Evolutionary conservation across 768 basidiomycete species (phyloP), one percentile per base, ranked within the genome.

Genomic region (Tricholoma furcatifolium): DNA sequence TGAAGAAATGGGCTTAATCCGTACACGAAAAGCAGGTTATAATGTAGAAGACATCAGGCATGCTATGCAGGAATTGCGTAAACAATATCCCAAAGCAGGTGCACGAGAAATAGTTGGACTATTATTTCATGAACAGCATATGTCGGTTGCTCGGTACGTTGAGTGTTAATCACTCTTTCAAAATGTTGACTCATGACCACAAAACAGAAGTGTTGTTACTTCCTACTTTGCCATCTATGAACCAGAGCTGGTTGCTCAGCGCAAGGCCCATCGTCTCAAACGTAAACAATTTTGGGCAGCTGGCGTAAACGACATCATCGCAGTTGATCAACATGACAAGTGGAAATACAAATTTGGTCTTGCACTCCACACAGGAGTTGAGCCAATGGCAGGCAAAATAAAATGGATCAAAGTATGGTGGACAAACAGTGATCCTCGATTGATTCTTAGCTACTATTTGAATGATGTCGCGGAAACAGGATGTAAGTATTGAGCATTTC

Each of bases 241-340:
- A 53, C 61, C 60, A 11, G 53, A 66, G 2, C 47, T 56, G 1
- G 50, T 69, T 1, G 17, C 6, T 2, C 31, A 48, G 7, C 42
- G 55, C 0, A 55, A 50, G 17, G 50, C 43, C 0, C 30, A 40
- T 1, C 34, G 54, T 1, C 51, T 72, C 2, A 60, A 56, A 8
- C 60, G 66, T 1, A 46, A 54, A 1, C 50, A 39, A 0, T 75
- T 72, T 35, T 74, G 64, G 58, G 60, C 69, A 5, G 72, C 73
- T 0, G 74, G 74, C 0, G 63, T 74, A 0, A 75, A 70, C 30
- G 72, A 79, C 43, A 20, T 74, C 0, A 61, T 64, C 55, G 47
- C 63, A 4, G 48, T 69, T 17, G 73, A 76, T 48, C 76, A 78
- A 54, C 75, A 78, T 53, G 71, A 79, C 51, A 79, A 77, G 41